phyloP scores from a whole-genome alignment of 768 basidiomycete species.

The Clitopilus hobsonii region DNA sequence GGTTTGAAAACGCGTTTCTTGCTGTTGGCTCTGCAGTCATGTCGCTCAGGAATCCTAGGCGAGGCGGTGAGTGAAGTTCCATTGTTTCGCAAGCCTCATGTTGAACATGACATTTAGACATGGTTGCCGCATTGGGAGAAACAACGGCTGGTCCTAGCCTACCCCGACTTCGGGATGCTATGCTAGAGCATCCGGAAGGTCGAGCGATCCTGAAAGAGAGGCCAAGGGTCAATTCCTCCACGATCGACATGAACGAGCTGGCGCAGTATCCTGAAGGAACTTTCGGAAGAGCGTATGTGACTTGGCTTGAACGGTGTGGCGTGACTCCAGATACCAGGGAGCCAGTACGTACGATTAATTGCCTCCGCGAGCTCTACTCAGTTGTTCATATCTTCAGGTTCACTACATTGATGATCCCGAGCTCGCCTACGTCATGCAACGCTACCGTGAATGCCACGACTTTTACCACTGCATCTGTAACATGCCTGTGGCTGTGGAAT shows the following conservation, averaged over 20 bases:
- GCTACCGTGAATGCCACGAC: slow-evolving; percentile 97
- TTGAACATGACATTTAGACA: slow-evolving; percentile 48
- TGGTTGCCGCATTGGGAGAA: slow-evolving; percentile 93
- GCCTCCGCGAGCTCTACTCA: background rate
- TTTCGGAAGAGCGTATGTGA: slow-evolving; percentile 81
- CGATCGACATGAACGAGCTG: slow-evolving; percentile 68
- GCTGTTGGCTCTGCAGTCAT: slow-evolving; percentile 83
- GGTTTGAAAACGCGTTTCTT: slow-evolving; percentile 81
- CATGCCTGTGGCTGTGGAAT: slow-evolving; percentile 85
- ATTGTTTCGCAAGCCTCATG: background rate
- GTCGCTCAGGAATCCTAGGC: slow-evolving; percentile 73
- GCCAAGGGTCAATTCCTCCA: slow-evolving; percentile 74
- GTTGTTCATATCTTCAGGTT: slow-evolving; percentile 50
- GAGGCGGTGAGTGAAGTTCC: slow-evolving; percentile 64
- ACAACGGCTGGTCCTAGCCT: slow-evolving; percentile 82
- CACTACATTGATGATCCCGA: slow-evolving; percentile 94
- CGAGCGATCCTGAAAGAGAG: slow-evolving; percentile 78
- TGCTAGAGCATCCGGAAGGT: slow-evolving; percentile 80
- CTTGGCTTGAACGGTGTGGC: slow-evolving; percentile 84
- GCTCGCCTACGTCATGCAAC: slow-evolving; percentile 95
- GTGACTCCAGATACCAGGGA: slow-evolving; percentile 93
- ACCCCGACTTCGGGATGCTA: slow-evolving; percentile 66
- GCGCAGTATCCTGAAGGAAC: slow-evolving; percentile 70
- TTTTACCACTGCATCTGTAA: slow-evolving; percentile 91
- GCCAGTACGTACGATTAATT: slow-evolving; percentile 47